Evolutionary conservation across 1,139 yeast genomes (phyloP), one percentile per base, ranked within the genome.

Genomic region (Zygosaccharomyces pseudobailii): DNA sequence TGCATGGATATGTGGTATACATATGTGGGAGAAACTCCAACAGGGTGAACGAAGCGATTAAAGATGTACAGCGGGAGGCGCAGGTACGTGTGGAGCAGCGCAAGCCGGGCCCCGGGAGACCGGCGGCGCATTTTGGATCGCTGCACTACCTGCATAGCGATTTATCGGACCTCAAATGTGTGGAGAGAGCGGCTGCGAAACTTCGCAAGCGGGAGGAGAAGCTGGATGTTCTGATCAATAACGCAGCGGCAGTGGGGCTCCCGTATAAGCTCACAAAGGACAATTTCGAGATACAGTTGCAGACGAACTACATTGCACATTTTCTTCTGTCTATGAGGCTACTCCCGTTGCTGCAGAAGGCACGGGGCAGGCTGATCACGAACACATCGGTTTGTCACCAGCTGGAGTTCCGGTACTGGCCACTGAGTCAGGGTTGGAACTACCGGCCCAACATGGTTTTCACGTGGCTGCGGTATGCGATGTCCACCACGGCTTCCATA

Each of bases 231-330:
- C 72, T 88, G 39, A 73, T 88, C 32, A 80, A 87, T 58, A 88
- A 87, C 63, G 94, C 96, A 0, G 95, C 95, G 1, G 81, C 85
- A 3, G 83, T 86, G 82, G 94, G 86, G 2, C 70, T 82, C 10
- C 95, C 95, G 0, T 79, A 72, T 60, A 71, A 77, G 13, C 56
- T 71, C 25, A 85, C 96, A 0, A 68, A 67, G 23, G 95, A 88
- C 60, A 82, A 82, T 5, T 85, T 84, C 60, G 96, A 89, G 63
- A 74, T 86, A 27, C 95, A 87, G 61, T 68, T 86, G 50, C 95
- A 87, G 61, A 83, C 90, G 3, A 87, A 87, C 63, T 87, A 82
- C 60, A 70, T 88, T 6, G 77, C 94, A 0, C 95, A 89, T 39
- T 85, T 84, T 53, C 67, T 87, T 20, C 70, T 88, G 33, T 81